Conservation (phyloP, 78 protist genomes). For the Dictyostelium brefeldianum region DNA sequence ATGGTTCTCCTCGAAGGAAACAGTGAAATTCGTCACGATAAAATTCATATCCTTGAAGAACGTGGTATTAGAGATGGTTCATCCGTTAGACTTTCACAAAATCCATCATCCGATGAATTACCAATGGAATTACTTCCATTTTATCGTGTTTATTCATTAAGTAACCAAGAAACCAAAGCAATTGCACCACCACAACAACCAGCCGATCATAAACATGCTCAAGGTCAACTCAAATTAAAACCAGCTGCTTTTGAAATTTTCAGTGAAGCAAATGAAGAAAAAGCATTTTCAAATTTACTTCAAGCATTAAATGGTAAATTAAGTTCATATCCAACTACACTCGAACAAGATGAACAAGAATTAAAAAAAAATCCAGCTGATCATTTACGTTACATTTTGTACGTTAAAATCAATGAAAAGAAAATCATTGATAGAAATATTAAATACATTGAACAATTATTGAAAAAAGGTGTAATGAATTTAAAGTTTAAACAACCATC, state of each 20-base stretch:
- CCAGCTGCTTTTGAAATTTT: conserved; percentile 4
- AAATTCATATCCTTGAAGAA: conserved; percentile 59
- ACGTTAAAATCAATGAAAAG: conserved; percentile 53
- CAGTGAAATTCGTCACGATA: conserved; percentile 25
- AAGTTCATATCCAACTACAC: conserved; percentile 30
- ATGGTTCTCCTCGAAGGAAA: background rate
- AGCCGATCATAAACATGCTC: conserved; percentile 28
- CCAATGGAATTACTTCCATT: conserved; percentile 37
- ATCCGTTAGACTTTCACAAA: background rate
- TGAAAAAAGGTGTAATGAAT: conserved; percentile 52
- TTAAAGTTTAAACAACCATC: background rate
- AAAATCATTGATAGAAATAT: conserved; percentile 42
- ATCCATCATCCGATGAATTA: background rate
- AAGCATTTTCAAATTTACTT: background rate
- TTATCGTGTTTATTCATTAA: conserved; percentile 15
- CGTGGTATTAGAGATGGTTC: conserved; percentile 20
- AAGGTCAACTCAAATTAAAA: background rate
- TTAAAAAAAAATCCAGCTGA: conserved; percentile 48
- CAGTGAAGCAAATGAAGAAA: conserved; percentile 30
- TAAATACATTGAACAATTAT: conserved; percentile 24
- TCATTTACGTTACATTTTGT: background rate
- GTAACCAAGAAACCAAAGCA: background rate
- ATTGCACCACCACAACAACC: conserved; percentile 28
- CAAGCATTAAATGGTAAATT: conserved; percentile 12
- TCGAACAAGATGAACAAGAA: conserved; percentile 30